These are phyloP conservation scores for Xylaria nigripes DNA, from an alignment of 495 filamentous ascomycete species.

Conservation along the genomic window DNA sequence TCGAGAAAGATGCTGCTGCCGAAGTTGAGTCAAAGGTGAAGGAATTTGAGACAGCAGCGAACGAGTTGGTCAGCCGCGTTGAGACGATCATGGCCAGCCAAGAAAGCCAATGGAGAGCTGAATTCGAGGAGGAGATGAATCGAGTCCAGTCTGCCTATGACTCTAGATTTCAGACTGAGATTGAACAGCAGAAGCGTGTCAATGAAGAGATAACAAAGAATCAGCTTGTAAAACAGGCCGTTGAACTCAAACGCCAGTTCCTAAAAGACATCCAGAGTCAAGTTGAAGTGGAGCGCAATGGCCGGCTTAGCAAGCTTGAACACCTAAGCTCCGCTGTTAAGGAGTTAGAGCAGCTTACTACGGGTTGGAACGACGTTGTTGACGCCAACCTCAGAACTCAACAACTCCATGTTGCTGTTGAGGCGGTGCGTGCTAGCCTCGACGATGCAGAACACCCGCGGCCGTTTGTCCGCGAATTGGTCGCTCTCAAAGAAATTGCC, in stretches of 20 bases:
- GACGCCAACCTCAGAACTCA: constrained; percentile 87
- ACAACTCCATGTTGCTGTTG: constrained; percentile 88
- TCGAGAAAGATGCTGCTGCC: constrained; percentile 63
- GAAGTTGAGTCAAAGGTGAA: constrained; percentile 62
- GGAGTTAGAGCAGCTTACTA: constrained; percentile 77
- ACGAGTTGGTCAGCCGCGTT: constrained; percentile 71
- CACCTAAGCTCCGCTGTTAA: constrained; percentile 67
- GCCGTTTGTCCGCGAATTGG: constrained; percentile 84
- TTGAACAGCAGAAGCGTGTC: constrained; percentile 63
- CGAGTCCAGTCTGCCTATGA: constrained; percentile 67
- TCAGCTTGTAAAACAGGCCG: constrained; percentile 81
- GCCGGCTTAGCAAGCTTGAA: constrained; percentile 74
- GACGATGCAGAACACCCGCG: constrained; percentile 63
- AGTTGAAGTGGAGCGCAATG: constrained; percentile 82
- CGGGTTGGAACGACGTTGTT: constrained; percentile 77
- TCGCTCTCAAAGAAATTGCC: constrained; percentile 88
- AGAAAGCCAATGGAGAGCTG: constrained; percentile 69
- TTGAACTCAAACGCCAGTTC: constrained; percentile 78
- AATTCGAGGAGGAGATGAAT: constrained; percentile 84
- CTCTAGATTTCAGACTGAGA: constrained; percentile 65
- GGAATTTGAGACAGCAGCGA: constrained; percentile 40
- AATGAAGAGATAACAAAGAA: constrained; percentile 75
- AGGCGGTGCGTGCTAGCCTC: constrained; percentile 77
- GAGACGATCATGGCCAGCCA: constrained; percentile 64
- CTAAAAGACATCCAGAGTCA: constrained; percentile 64